Percentiles rank a stretch among this genome's conserved stretches.
phyloP scores from a whole-genome alignment of 2,329 filamentous ascomycete species.

The Pseudopithomyces maydicus region DNA sequence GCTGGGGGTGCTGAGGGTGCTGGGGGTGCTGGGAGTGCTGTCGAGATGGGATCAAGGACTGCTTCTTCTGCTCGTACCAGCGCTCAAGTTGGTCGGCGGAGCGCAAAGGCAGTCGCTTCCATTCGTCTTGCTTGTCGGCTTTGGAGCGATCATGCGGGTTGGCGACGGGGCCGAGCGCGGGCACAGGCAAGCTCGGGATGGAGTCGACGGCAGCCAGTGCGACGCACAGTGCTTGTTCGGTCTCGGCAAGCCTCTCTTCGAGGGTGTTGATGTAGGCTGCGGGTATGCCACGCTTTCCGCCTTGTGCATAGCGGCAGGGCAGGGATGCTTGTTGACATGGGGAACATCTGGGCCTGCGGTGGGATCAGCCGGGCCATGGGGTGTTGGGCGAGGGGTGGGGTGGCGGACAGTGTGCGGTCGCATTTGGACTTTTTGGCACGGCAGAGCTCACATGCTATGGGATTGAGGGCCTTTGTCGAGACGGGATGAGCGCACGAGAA shows the following conservation, averaged over 20 bases:
- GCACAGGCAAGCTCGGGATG: neutral
- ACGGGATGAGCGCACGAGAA: neutral
- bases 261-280: conserved; percentile 30
- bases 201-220: conserved; percentile 18
- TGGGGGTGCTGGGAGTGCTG: neutral
- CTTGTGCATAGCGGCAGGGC: conserved; percentile 29
- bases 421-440: conserved; percentile 35
- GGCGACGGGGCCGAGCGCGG: neutral
- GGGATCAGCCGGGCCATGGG: neutral
- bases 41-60: neutral
- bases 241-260: conserved; percentile 29
- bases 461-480: neutral
- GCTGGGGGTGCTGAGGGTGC: neutral
- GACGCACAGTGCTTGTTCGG: conserved; percentile 26
- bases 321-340: conserved; percentile 23
- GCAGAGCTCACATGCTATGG: conserved; percentile 33
- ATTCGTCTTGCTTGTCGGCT: conserved; percentile 27
- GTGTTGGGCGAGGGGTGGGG: neutral
- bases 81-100: conserved; percentile 22
- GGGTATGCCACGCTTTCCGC: conserved; percentile 32
- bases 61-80: conserved; percentile 24
- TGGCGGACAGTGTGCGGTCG: conserved; percentile 27
- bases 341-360: conserved; percentile 27
- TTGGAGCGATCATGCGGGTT: conserved; percentile 21
- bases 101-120: conserved; percentile 26